Base-by-base conservation (phyloP, 139 green algal species). In the Asterochloris erici region DNA sequence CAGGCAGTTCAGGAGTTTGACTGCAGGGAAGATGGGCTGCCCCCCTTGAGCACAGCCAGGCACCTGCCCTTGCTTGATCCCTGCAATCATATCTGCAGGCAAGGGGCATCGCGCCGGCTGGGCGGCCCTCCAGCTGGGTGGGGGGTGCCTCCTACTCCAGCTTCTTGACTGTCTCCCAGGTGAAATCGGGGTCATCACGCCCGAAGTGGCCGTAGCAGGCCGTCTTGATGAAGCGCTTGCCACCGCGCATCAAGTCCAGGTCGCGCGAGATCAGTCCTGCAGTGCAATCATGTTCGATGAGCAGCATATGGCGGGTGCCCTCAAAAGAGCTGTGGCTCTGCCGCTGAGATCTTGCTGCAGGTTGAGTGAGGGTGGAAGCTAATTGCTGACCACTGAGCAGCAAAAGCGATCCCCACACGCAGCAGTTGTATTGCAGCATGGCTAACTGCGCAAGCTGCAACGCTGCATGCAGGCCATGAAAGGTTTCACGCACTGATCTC, bases 141-240 rank as follows among this genome's bases (percentile, higher is more conserved):
- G 19, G 10, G 66, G 66, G 66, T 24, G 66, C 21, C 66, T 80
- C 54, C 10, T 17, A 61, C 61, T 80, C 76, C 54, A 80, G 47
- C 76, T 80, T 80, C 76, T 80, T 80, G 76, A 93, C 87, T 84
- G 91, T 94, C 89, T 98, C 96, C 95, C 96, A 99, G 23, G 96
- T 99, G 91, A 99, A 99, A 84, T 98, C 95, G 19, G 92, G 83
- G 87, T 98, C 95, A 66, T 96, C 88, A 38, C 96, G 91, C 63
- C 96, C 96, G 86, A 99, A 99, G 93, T 99, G 96, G 27, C 95
- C 96, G 83, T 99, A 98, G 10, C 95, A 95, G 27, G 96, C 96
- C 10, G 95, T 98, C 90, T 98, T 96, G 89, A 97, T 94, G 91
- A 97, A 99, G 29, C 90, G 81, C 89, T 97, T 96, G 84, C 93